Percentiles rank a stretch among this genome's conserved stretches.
Conservation (phyloP, 179 eudicot genomes). For the Carnegiea gigantea region DNA sequence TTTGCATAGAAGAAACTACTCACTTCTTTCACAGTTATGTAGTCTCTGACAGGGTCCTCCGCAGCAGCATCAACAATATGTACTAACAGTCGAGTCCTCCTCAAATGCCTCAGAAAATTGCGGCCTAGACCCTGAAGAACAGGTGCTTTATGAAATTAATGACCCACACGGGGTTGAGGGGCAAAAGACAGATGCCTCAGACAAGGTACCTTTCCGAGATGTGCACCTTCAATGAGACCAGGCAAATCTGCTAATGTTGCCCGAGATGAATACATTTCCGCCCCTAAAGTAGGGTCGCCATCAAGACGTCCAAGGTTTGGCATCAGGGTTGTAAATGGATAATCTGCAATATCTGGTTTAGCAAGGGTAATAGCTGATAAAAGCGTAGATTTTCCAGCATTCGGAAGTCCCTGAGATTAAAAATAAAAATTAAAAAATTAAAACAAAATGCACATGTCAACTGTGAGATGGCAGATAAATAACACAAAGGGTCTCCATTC, state of each 20-base stretch:
- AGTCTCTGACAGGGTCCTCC: constrained; percentile 78
- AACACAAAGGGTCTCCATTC: not conserved
- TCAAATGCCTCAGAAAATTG: constrained; percentile 84
- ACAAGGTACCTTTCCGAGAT: constrained; percentile 78
- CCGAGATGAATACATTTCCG: constrained; percentile 78
- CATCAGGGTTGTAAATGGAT: constrained; percentile 57
- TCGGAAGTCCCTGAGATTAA: constrained; percentile 46
- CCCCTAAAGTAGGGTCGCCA: constrained; percentile 69
- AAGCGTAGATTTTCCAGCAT: constrained; percentile 57
- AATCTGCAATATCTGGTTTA: constrained; percentile 51
- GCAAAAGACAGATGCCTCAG: constrained; percentile 14
- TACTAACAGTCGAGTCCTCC: constrained; percentile 88
- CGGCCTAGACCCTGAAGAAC: constrained; percentile 86
- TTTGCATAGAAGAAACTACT: constrained; percentile 6
- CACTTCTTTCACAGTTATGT: constrained; percentile 92
- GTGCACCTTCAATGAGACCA: constrained; percentile 98
- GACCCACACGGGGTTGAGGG: constrained; percentile 4
- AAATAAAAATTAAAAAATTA: not conserved
- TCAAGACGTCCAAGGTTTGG: constrained; percentile 55
- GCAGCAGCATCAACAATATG: constrained; percentile 95
- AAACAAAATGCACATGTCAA: constrained; percentile 7
- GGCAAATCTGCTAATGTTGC: constrained; percentile 98
- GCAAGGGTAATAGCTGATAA: constrained; percentile 47
- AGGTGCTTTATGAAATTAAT: constrained; percentile 20
- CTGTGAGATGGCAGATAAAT: not conserved